A percentile compares a stretch with the other conserved stretches of the same genome.
Evolutionary conservation across 2,329 filamentous ascomycete genomes (phyloP).

Genomic region (Claviceps sp.): DNA sequence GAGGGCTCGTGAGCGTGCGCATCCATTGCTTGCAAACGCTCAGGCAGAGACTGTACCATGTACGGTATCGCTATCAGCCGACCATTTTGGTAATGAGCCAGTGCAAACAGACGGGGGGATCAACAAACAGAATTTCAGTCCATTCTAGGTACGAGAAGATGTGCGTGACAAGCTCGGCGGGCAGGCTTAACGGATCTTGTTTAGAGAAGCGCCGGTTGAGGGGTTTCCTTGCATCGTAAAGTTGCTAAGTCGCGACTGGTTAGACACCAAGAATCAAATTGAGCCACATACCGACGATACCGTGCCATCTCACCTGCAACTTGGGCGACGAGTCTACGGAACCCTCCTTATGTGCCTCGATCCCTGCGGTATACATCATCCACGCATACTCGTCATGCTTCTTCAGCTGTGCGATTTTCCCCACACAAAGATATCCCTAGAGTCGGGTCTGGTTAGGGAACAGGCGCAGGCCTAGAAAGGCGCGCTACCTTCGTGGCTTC

Average conservation of each 20-base stretch:
- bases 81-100: neutral
- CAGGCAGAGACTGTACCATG: conserved; percentile 16
- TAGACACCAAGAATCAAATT: neutral
- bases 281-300: neutral
- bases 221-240: conserved; percentile 20
- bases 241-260: conserved; percentile 9
- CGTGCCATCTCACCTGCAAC: conserved; percentile 16
- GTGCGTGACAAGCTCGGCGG: conserved; percentile 22
- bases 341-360: too few relatives aligned
- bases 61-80: neutral
- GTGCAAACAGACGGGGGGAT: neutral
- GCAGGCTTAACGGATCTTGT: conserved; percentile 15
- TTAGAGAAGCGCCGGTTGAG: conserved; percentile 14
- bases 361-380: too few relatives aligned
- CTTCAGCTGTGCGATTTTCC: conserved; percentile 24
- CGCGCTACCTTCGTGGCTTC: neutral
- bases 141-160: conserved; percentile 24
- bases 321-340: conserved; percentile 3
- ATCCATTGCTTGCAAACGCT: conserved; percentile 16
- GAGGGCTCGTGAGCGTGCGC: conserved; percentile 14
- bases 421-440: conserved; percentile 29
- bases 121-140: conserved; percentile 14
- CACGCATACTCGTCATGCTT: conserved; percentile 19
- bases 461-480: too few relatives aligned
- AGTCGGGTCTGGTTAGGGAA: neutral